Conservation (phyloP, 2,329 filamentous ascomycete genomes). For the Lachnellula hyalina region DNA sequence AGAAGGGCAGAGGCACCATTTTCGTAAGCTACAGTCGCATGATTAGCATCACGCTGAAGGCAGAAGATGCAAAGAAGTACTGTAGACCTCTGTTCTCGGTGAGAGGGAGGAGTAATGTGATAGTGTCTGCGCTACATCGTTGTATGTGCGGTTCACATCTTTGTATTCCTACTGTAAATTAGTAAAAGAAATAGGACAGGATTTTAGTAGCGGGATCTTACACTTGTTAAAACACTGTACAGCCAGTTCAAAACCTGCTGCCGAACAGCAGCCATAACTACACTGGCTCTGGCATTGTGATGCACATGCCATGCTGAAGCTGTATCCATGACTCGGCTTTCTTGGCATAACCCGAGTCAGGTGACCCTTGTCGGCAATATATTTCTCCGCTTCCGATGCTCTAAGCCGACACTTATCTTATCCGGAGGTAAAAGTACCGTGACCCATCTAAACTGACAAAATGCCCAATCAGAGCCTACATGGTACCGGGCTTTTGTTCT, state of each 20-base stretch:
- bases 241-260: constrained; percentile 94
- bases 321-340: constrained; percentile 14
- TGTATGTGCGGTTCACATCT: constrained; percentile 88
- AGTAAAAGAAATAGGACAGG: constrained; percentile 3
- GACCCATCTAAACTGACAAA: no score
- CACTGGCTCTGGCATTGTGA: constrained; percentile 11
- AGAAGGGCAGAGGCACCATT: constrained; percentile 83
- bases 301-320: constrained; percentile 13
- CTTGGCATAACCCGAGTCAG: constrained; percentile 11
- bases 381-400: no score
- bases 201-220: constrained; percentile 34
- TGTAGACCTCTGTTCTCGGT: constrained; percentile 91
- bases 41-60: constrained; percentile 25
- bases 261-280: constrained; percentile 57
- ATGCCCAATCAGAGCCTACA: no score
- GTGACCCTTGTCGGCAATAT: background rate
- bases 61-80: constrained; percentile 41
- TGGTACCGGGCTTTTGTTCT: background rate
- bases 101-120: constrained; percentile 73
- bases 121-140: constrained; percentile 79
- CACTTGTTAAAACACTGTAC: constrained; percentile 80
- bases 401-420: no score
- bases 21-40: constrained; percentile 63
- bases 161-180: constrained; percentile 70
- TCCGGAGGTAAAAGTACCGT: no score